Base-by-base conservation (phyloP, 2,329 filamentous ascomycete genomes). In the Aspergillus latus region DNA sequence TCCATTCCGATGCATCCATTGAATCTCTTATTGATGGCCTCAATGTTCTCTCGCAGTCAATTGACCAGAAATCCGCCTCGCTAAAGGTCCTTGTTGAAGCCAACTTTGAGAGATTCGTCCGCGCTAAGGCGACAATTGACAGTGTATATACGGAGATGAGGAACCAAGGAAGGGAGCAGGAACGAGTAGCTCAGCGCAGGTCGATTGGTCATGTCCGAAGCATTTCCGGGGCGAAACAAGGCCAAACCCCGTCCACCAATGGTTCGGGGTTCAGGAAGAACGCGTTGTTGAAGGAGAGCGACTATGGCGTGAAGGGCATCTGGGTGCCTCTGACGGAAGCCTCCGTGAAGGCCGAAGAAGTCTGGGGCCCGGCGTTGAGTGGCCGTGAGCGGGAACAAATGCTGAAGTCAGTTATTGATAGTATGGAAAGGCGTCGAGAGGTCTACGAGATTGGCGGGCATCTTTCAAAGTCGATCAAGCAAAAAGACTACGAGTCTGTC, bases 141-240 rank as follows among this genome's bases (percentile, higher is more conserved):
- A 96, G 96, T 75, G 94, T 99, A 51, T 99, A 99, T 76, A 95
- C 88, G 60, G 94, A 99, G 74, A 99, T 99, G 94, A 80, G 83
- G 29, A 82, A 82, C 34, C 82, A 96, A 84, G 81, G 92, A 79
- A 74, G 76, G 42, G 75, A 82, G 54, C 67, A 74, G 46, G 67
- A 74, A 49, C 58, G 71, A 32, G 56, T 61, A 53, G 71, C 76
- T 16, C 87, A 90, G 67, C 87, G 89, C 72, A 84, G 86, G 65
- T 83, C 80, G 58, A 87, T 84, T 69, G 78, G 77, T 60, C 73
- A 79, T 63, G 85, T 86, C 65, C 81, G 86, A 51, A 84, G 81
- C 60, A 78, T 81, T 59, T 76, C 76, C 32, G 73, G 74, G 21
- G 72, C 72, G 54, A 74, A 72, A 13, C 76, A 72, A 10, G 62